Conservation (phyloP, 192 early-diverging fungal genomes). For the Backusella westeae region DNA sequence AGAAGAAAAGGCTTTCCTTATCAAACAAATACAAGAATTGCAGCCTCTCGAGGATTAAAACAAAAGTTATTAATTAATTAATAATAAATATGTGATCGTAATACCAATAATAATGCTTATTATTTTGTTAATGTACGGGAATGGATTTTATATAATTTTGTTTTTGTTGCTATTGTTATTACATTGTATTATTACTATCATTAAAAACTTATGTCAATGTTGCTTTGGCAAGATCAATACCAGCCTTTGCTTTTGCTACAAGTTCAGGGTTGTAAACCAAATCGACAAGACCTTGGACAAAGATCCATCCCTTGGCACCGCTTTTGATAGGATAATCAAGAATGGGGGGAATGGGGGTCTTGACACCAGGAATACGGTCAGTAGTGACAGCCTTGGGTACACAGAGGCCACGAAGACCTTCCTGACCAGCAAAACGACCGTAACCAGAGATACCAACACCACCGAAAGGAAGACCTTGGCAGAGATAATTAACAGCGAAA, state of each 20-base stretch:
- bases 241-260: constrained; percentile 49
- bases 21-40: constrained; percentile 80
- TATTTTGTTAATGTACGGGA: not conserved
- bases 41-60: constrained; percentile 27
- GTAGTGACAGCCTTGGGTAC: constrained; percentile 69
- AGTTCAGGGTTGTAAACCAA: constrained; percentile 50
- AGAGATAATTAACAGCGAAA: constrained; percentile 83
- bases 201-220: not conserved
- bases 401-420: constrained; percentile 72
- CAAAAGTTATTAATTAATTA: not conserved
- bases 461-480: constrained; percentile 80
- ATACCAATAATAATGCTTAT: not conserved
- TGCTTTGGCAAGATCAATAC: constrained; percentile 50
- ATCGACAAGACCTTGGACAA: constrained; percentile 55
- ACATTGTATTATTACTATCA: not conserved
- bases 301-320: constrained; percentile 49
- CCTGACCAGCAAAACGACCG: constrained; percentile 68
- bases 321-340: constrained; percentile 74
- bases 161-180: not conserved
- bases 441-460: constrained; percentile 78
- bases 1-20: constrained; percentile 95
- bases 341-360: constrained; percentile 72
- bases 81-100: not conserved
- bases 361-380: constrained; percentile 68
- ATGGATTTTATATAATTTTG: not conserved